Evolutionary conservation across 257 asterid genomes (phyloP).

Genomic region (Solanum bukasovii): DNA sequence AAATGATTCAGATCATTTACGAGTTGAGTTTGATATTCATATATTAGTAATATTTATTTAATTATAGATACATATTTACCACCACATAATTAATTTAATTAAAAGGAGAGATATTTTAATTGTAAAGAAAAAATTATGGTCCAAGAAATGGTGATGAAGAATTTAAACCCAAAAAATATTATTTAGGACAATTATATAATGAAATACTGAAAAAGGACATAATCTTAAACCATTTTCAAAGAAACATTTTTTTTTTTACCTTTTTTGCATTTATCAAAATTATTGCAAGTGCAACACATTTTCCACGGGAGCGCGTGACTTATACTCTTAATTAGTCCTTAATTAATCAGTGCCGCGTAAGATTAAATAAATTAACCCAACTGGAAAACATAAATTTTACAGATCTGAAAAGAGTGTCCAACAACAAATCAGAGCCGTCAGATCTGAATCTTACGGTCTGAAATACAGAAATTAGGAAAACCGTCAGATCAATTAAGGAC

Average conservation of each 20-base stretch:
- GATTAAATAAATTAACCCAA: background rate
- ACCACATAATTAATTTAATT: background rate
- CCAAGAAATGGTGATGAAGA: background rate
- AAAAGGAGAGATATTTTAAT: background rate
- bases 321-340: background rate
- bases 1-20: background rate
- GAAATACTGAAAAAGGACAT: background rate
- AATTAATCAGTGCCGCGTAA: background rate
- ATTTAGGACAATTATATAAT: background rate
- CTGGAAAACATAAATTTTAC: background rate
- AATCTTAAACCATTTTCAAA: background rate
- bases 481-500: conserved; percentile 21
- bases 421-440: background rate
- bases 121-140: background rate
- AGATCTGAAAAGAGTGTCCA: background rate
- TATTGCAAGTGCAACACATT: background rate
- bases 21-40: background rate
- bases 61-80: background rate
- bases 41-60: background rate
- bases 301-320: background rate
- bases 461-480: background rate
- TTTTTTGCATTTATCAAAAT: background rate
- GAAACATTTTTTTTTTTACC: background rate
- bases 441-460: background rate
- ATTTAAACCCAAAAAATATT: background rate